A percentile compares a stretch with the other conserved stretches of the same genome.
Evolutionary conservation across 306 rosid species (phyloP).

Genomic region (Inga oerstediana): DNA sequence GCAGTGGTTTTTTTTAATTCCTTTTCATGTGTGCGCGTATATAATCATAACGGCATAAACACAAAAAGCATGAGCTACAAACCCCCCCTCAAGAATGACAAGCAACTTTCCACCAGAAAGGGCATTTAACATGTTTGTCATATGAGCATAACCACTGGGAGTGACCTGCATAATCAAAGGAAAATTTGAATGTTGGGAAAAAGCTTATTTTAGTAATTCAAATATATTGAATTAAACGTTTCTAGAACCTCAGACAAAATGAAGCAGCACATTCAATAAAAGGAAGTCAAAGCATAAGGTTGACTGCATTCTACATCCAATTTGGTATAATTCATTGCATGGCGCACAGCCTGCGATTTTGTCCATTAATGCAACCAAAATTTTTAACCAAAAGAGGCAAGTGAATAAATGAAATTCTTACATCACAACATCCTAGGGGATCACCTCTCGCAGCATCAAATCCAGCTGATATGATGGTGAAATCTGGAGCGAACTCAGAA

Average conservation of each 20-base stretch:
- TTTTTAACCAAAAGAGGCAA: background rate
- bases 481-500: slow-evolving; percentile 83
- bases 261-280: slow-evolving; percentile 6
- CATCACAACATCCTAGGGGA: slow-evolving; percentile 96
- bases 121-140: slow-evolving; percentile 78
- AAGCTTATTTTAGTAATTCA: slow-evolving; percentile 12
- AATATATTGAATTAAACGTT: slow-evolving; percentile 11
- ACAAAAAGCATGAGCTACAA: slow-evolving; percentile 51
- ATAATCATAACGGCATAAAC: slow-evolving; percentile 10
- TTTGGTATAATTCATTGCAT: slow-evolving; percentile 29
- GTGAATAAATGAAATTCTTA: slow-evolving; percentile 43
- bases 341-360: background rate
- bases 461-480: slow-evolving; percentile 96
- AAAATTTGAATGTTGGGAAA: slow-evolving; percentile 32
- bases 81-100: slow-evolving; percentile 99
- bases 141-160: slow-evolving; percentile 90
- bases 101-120: slow-evolving; percentile 91
- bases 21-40: background rate
- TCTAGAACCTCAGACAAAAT: slow-evolving; percentile 13
- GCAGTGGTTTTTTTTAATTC: background rate
- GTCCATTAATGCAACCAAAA: slow-evolving; percentile 21
- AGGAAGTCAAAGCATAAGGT: slow-evolving; percentile 6
- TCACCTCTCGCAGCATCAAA: slow-evolving; percentile 99
- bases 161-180: slow-evolving; percentile 65
- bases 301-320: slow-evolving; percentile 21